Conservation (phyloP, 148 eudicot species). For the Rhododendron ferrugineum region DNA sequence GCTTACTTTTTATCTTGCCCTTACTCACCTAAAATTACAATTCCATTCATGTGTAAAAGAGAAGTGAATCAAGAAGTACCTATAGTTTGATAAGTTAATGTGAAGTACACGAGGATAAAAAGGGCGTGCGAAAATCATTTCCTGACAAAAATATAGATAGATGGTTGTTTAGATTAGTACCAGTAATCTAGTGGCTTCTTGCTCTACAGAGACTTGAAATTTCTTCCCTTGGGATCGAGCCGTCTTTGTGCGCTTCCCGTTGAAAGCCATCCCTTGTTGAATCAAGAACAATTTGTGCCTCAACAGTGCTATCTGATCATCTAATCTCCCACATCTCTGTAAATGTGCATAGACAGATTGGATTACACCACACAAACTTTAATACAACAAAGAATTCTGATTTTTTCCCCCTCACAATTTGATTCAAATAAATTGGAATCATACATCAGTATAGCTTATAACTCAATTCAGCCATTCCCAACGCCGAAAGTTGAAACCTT, state of each 20-base stretch:
- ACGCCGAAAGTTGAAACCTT: neutral
- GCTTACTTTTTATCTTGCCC: too few species aligned
- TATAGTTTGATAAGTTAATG: neutral
- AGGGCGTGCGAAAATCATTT: neutral
- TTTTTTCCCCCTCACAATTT: neutral
- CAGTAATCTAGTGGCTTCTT: slow-evolving; percentile 91
- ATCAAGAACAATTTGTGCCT: slow-evolving; percentile 77
- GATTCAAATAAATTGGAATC: neutral
- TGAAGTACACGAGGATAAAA: neutral
- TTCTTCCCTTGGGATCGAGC: slow-evolving; percentile 96
- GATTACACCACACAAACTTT: neutral
- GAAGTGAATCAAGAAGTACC: too few species aligned
- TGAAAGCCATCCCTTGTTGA: slow-evolving; percentile 92
- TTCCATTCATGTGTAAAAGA: too few species aligned
- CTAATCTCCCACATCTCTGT: slow-evolving; percentile 98
- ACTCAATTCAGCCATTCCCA: neutral
- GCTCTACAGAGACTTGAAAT: slow-evolving; percentile 94
- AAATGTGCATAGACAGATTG: neutral
- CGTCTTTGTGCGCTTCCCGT: slow-evolving; percentile 88
- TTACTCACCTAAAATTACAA: too few species aligned
- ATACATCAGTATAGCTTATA: neutral
- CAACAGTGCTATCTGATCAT: slow-evolving; percentile 74
- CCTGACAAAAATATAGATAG: neutral
- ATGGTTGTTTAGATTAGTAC: slow-evolving; percentile 36
- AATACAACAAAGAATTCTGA: neutral